phyloP scores from a whole-genome alignment of 139 green algal genomes.

The Micractinium sp. region DNA sequence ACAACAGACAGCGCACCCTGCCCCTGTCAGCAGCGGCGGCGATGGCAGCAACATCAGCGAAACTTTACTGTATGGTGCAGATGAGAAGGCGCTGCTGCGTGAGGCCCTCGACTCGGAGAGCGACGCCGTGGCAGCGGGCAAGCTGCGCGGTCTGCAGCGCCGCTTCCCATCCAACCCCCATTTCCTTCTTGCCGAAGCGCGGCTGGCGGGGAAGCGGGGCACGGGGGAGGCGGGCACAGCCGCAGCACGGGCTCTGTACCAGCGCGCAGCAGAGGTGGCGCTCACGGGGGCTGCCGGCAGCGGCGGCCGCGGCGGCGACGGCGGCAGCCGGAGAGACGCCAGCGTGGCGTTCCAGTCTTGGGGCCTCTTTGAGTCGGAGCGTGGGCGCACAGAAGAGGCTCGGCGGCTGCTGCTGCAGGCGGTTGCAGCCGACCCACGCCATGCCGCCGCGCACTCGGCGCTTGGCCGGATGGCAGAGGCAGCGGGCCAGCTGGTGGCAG shows the following conservation, averaged over 20 bases:
- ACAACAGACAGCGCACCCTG: neutral
- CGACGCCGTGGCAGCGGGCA: neutral
- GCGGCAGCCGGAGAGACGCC: neutral
- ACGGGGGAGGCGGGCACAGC: neutral
- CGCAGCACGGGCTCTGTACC: neutral
- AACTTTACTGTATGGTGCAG: neutral
- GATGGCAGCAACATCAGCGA: neutral
- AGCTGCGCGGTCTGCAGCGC: neutral
- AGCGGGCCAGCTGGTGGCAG: neutral
- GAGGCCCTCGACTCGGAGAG: constrained; percentile 15
- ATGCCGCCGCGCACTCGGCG: constrained; percentile 27
- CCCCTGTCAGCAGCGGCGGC: neutral
- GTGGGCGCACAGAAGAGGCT: constrained; percentile 30
- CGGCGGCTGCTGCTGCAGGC: constrained; percentile 51
- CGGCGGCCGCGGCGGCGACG: neutral
- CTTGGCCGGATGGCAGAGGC: constrained; percentile 24
- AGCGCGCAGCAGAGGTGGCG: neutral
- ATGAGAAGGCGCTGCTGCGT: constrained; percentile 19
- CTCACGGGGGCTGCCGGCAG: neutral
- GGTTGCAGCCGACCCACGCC: constrained; percentile 16
- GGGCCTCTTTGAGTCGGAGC: constrained; percentile 23
- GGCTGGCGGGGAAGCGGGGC: neutral
- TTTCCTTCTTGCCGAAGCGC: constrained; percentile 8
- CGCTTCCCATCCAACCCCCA: constrained; percentile 30
- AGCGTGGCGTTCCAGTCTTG: constrained; percentile 29